Evolutionary conservation across 2,329 filamentous ascomycete genomes (phyloP).

Genomic region (Cercospora brassicicola): DNA sequence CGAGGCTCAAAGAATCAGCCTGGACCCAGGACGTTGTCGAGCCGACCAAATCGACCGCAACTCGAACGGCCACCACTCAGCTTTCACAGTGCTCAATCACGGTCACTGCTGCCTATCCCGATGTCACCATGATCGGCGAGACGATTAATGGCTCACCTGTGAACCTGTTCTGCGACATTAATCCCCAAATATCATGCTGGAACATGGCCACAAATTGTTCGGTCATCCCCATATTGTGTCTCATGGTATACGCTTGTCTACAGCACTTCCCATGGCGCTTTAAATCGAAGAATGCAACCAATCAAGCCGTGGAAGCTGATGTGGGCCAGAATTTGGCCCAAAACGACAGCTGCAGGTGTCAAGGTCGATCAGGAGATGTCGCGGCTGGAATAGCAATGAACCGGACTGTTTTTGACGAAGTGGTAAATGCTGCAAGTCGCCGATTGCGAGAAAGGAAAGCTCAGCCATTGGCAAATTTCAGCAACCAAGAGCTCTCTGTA

Average conservation of each 20-base stretch:
- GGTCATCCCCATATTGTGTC: not conserved
- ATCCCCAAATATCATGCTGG: not conserved
- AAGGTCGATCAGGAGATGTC: not conserved
- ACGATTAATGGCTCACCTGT: not conserved
- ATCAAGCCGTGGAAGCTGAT: not conserved
- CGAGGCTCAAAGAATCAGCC: not conserved
- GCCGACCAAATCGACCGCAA: not conserved
- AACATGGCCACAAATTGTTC: not conserved
- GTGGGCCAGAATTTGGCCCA: not conserved
- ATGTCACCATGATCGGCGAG: not conserved
- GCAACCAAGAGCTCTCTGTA: not conserved
- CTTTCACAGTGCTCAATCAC: not conserved
- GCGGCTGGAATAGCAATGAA: not conserved
- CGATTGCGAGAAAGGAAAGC: not conserved
- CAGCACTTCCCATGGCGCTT: not conserved
- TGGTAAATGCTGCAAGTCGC: not conserved
- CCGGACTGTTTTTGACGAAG: not conserved
- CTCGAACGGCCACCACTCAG: not conserved
- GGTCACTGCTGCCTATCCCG: not conserved
- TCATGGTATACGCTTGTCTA: not conserved
- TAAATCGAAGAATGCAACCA: not conserved
- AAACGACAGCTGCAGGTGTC: not conserved
- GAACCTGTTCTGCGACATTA: not conserved
- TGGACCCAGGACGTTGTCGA: not conserved
- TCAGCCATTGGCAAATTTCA: not conserved